phyloP scores from a whole-genome alignment of 148 eudicot species.

The Spergularia marina region DNA sequence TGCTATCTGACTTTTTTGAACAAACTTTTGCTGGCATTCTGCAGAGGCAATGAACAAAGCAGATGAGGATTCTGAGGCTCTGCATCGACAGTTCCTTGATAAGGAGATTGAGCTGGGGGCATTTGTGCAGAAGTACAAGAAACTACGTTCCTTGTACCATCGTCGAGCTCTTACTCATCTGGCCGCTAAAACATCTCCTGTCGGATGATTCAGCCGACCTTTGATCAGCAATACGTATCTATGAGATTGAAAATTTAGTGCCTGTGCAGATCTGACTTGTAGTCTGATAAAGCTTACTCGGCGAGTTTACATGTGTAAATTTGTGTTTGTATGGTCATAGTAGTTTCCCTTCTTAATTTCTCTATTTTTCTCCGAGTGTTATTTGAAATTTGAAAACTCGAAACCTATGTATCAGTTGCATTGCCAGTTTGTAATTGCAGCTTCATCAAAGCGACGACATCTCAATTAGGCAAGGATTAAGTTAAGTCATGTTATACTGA shows the following conservation, averaged over 20 bases:
- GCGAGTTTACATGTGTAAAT: conserved; percentile 4
- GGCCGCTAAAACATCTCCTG: conserved; percentile 68
- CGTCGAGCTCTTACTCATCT: conserved; percentile 69
- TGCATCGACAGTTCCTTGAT: conserved; percentile 73
- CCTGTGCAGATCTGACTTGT: conserved; percentile 10
- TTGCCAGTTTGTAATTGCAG: too few relatives aligned
- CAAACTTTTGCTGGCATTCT: conserved; percentile 19
- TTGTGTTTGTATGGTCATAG: neutral
- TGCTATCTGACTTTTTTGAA: neutral
- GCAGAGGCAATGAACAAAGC: conserved; percentile 72
- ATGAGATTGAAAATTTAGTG: neutral
- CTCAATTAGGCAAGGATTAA: too few relatives aligned
- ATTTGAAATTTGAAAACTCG: too few relatives aligned
- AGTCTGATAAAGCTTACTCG: conserved; percentile 9
- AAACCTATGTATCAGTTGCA: too few relatives aligned
- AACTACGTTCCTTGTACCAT: conserved; percentile 60
- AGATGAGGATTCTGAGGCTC: conserved; percentile 83
- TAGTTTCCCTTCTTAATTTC: neutral
- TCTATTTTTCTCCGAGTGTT: neutral
- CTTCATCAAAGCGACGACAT: too few relatives aligned
- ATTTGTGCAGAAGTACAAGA: conserved; percentile 82
- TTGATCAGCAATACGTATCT: neutral
- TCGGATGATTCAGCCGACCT: conserved; percentile 29
- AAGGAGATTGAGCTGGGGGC: conserved; percentile 65
- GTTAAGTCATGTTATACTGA: too few relatives aligned